These are phyloP conservation scores for Dorcoceras hygrometricum DNA, from an alignment of 257 asterid genomes.

Conservation along the genomic window DNA sequence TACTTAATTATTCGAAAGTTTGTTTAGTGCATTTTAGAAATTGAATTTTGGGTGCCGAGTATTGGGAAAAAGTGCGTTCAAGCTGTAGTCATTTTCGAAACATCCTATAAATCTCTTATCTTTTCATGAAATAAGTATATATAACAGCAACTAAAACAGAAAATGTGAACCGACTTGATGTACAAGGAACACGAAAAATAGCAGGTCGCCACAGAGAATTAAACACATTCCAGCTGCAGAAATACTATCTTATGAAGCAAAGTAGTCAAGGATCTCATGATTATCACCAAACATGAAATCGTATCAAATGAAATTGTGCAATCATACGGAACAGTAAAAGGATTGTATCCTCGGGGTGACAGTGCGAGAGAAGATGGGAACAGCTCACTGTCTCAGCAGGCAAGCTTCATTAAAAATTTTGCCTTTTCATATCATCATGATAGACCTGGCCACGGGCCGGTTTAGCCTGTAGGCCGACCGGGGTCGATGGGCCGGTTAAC, in stretches of 20 bases:
- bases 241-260: constrained; percentile 15
- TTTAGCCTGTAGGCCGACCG: too few species aligned
- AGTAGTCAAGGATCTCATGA: constrained; percentile 16
- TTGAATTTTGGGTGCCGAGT: too few species aligned
- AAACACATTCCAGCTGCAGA: not conserved
- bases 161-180: not conserved
- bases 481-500: too few species aligned
- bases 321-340: not conserved
- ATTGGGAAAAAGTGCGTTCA: not conserved
- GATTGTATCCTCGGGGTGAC: not conserved
- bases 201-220: not conserved
- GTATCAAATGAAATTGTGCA: constrained; percentile 1
- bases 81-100: not conserved
- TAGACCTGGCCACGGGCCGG: too few species aligned
- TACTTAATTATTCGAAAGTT: not conserved
- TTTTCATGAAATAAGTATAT: too few species aligned
- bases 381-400: not conserved
- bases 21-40: not conserved
- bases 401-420: not conserved
- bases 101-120: not conserved
- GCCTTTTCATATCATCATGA: not conserved
- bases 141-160: not conserved
- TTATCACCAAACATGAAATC: constrained; percentile 8
- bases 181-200: not conserved
- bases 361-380: not conserved